A percentile compares a stretch with the other conserved stretches of the same genome.
Conservation (phyloP, 352 stramenopile genomes). For the Plasmopara halstedii region DNA sequence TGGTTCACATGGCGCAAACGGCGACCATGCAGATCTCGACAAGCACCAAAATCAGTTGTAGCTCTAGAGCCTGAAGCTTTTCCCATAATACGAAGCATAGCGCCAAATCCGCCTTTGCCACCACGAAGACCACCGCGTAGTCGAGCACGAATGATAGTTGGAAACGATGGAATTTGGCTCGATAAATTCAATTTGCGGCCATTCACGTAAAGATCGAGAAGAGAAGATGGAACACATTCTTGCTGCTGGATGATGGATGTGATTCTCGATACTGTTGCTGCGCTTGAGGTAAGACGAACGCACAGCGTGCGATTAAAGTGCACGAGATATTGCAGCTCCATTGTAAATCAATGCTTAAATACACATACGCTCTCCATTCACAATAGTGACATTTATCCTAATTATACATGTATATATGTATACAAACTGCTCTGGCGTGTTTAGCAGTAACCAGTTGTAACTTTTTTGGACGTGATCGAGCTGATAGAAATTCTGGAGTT, state of each 20-base stretch:
- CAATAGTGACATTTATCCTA: no score
- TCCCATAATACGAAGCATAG: constrained; percentile 75
- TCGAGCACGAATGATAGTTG: constrained; percentile 51
- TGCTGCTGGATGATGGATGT: constrained; percentile 33
- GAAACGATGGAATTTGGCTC: constrained; percentile 35
- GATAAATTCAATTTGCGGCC: constrained; percentile 28
- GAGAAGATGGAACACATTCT: constrained; percentile 32
- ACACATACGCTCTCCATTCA: no score
- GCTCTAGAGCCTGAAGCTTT: constrained; percentile 63
- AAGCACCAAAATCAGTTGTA: constrained; percentile 75
- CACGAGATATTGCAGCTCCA: constrained; percentile 73
- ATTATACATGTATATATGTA: no score
- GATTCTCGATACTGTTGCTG: constrained; percentile 34
- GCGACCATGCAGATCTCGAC: constrained; percentile 69
- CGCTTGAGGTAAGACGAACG: constrained; percentile 39
- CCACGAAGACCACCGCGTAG: constrained; percentile 56
- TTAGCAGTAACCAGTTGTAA: no score
- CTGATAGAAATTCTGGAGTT: no score
- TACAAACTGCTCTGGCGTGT: no score
- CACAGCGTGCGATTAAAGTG: constrained; percentile 73
- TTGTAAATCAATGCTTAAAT: constrained; percentile 7
- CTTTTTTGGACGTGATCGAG: no score
- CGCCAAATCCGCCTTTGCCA: constrained; percentile 79
- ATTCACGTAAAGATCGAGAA: constrained; percentile 59
- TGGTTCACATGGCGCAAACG: constrained; percentile 83